Base-by-base conservation (phyloP, 768 basidiomycete species). In the Rickenella mellea region DNA sequence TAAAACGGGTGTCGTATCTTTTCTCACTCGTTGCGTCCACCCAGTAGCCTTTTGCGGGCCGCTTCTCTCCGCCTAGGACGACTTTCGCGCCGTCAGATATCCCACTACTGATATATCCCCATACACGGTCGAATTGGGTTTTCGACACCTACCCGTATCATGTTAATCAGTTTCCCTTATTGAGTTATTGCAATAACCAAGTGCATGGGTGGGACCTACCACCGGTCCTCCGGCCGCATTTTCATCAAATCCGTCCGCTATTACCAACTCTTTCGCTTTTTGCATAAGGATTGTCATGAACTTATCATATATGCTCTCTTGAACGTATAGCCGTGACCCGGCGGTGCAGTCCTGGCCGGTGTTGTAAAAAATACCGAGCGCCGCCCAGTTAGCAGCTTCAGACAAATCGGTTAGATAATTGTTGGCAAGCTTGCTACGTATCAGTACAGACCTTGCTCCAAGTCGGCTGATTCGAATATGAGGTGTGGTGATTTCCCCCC, bases 331-430 rank as follows among this genome's bases (percentile, higher is more conserved):
- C 11, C 93, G 76, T 26, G 90, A 93, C 29, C 93, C 90, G 19
- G 91, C 91, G 3, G 86, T 89, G 60, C 93, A 96, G 56, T 90
- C 87, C 61, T 94, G 88, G n/a, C 89, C 88, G 27, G 83, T 78
- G 52, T 89, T 89, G 63, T 86, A 91, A 51, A 82, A 80, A 43
- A 92, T 83, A 17, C 91, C 90, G 19, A 92, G 68, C 6, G 80
- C 83, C 17, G 80, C 77, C 90, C 91, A 94, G 50, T 73, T 78
- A 22, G 88, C 85, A 42, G 90, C 89, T 76, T 59, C 15, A 36
- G 9, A 36, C 33, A 19, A 36, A 36, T 19, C 10, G 33, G 33
- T 36, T 17, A 17, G 33, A 36, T 36, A 19, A 36, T 36, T 36
- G 33, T 10, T 36, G n/a, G n/a, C n/a, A n/a, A n/a, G n/a, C n/a